A percentile compares a stretch with the other conserved stretches of the same genome.
phyloP scores from a whole-genome alignment of 352 stramenopile species.

The Hyaloperonospora brassicae region DNA sequence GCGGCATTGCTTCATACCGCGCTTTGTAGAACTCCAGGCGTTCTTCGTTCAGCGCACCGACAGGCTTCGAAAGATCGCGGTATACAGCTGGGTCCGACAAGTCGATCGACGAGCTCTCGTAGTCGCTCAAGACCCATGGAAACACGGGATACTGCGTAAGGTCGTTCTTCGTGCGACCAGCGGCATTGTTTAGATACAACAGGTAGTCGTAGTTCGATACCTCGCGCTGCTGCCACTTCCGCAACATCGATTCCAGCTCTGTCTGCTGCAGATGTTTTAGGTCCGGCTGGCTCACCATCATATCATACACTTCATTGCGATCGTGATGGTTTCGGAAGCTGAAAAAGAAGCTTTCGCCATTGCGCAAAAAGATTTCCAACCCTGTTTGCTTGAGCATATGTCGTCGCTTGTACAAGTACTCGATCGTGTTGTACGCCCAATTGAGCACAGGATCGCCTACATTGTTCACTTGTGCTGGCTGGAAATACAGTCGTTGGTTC shows the following conservation, averaged over 20 bases:
- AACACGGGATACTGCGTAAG: constrained; percentile 96
- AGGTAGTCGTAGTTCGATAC: constrained; percentile 95
- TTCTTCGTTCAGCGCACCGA: constrained; percentile 90
- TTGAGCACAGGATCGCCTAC: constrained; percentile 82
- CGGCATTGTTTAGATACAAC: constrained; percentile 82
- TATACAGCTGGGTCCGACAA: constrained; percentile 79
- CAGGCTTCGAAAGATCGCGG: constrained; percentile 91
- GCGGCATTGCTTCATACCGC: constrained; percentile 88
- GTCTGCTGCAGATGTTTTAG: constrained; percentile 52
- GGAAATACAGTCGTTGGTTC: constrained; percentile 84
- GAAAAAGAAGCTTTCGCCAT: constrained; percentile 71
- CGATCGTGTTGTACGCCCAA: constrained; percentile 75
- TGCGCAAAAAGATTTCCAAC: constrained; percentile 78
- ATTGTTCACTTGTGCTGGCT: constrained; percentile 89
- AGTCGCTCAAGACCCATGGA: constrained; percentile 93
- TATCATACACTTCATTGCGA: constrained; percentile 78
- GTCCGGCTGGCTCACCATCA: constrained; percentile 73
- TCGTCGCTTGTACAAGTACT: constrained; percentile 78
- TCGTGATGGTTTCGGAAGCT: constrained; percentile 65
- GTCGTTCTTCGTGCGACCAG: constrained; percentile 83
- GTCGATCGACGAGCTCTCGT: constrained; percentile 76
- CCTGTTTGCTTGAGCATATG: constrained; percentile 87
- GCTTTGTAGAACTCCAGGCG: constrained; percentile 84
- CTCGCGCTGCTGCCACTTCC: constrained; percentile 73
- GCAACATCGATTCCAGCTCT: constrained; percentile 67